Evolutionary conservation across 2,329 filamentous ascomycete species (phyloP), one percentile per base, ranked within the genome.

Genomic region (Xylariaceae sp.): DNA sequence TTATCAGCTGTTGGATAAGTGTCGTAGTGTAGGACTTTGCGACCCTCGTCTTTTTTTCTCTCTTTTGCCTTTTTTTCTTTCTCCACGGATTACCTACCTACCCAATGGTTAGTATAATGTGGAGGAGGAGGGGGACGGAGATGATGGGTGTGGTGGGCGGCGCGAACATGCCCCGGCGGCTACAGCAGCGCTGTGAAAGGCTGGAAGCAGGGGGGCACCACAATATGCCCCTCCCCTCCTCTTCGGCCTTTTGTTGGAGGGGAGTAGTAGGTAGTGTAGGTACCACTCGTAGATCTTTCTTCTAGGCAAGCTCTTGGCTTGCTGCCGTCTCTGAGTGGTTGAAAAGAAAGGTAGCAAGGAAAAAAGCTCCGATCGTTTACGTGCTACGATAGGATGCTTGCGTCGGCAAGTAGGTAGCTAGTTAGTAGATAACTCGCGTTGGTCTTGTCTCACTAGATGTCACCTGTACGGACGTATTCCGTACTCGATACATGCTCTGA

Each of bases 151-250:
- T 18, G 23, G 23, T 30, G 23, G 23, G 23, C 23, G 23, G 23
- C 23, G 23, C 23, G 23, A 30, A 66, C 58, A 61, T 62, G 62
- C 61, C 37, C 64, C 70, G 73, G 75, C 76, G 77, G 75, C 72
- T 76, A 75, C 71, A 76, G 72, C 60, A 68, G 73, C 64, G 60
- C 70, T 74, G 66, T 77, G 71, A 78, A 75, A 76, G 75, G 76
- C 71, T 70, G 68, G 66, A 30, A 62, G 58, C 64, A 68, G 66
- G 69, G 69, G 70, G 64, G 62, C 68, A 72, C 70, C 70, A 66
- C 63, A 63, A 63, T 58, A 18, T 18, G 17, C 17, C 65, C 47
- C 17, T 8, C 15, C 47, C 15, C 47, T 18, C 47, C 7, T 15
- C 11, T 17, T 65, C 66, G 67, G 64, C 63, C 66, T 62, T 64